Evolutionary conservation across 108 stramenopile genomes (phyloP), one percentile per base, ranked within the genome.

Genomic region (Fistulifera solaris): DNA sequence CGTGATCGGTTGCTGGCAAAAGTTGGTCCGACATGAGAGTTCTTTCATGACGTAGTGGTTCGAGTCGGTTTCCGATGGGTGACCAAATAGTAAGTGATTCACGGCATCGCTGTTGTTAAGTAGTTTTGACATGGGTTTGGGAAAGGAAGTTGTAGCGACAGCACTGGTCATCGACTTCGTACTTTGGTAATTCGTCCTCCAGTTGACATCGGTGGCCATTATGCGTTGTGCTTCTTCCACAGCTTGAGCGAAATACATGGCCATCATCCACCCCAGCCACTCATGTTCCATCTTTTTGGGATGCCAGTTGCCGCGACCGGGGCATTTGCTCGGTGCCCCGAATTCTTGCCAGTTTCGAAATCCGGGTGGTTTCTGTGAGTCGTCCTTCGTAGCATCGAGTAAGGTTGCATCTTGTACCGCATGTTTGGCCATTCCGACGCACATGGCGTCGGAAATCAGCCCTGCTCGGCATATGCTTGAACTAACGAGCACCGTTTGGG

Each of bases 301-400:
- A 76, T 92, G 89, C 84, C 84, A 86, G n/a, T 61, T 44, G n/a
- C 75, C 76, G 44, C 76, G 73, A 14, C 89, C 89, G 11, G 89
- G 89, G 50, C 77, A 62, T 19, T 58, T 51, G 19, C 59, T 48
- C 17, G 89, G 89, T 16, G 85, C 81, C n/a, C 89, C 89, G 72
- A 84, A 92, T 69, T 87, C 78, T 15, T 78, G 58, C 89, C 89
- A 92, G 3, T 72, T 44, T 61, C 78, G 79, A 25, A 92, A 71
- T 21, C 89, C 89, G 0, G 42, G 22, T n/a, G 89, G 86, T 25
- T 59, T 17, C 19, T 48, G 46, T 48, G 54, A 40, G 21, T 76
- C 62, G 2, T 58, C 43, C 16, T 77, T 65, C 2, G 60, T 46
- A 35, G 52, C 23, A 22, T 62, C 19, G 11, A 73, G 45, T 10